phyloP scores from a whole-genome alignment of 805 yeast species.

The Metschnikowia sp. region DNA sequence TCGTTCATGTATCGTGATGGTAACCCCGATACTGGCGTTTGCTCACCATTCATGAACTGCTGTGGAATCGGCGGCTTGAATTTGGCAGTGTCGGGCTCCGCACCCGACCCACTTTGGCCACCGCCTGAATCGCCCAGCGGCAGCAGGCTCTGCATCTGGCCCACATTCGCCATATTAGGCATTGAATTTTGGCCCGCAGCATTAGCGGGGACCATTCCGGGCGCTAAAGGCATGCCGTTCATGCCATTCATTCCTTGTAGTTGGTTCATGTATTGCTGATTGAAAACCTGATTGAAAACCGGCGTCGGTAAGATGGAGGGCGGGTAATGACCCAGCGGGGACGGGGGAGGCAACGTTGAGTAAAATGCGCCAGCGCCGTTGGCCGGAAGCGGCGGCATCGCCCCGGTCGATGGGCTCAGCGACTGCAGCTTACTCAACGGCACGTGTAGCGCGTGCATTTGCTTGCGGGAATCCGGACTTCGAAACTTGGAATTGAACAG shows the following conservation, averaged over 20 bases:
- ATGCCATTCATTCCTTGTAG: conserved; percentile 2
- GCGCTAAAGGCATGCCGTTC: not conserved
- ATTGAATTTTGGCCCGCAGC: not conserved
- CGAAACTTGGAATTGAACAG: conserved; percentile 15
- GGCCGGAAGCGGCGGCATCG: conserved; percentile 37
- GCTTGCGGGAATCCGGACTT: conserved; percentile 16
- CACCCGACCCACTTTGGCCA: not conserved
- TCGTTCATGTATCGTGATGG: conserved; percentile 73
- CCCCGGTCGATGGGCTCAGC: conserved; percentile 36
- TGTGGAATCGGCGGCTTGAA: conserved; percentile 17
- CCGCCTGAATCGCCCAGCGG: conserved; percentile 3
- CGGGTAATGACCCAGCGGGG: conserved; percentile 21
- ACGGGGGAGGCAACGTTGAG: conserved; percentile 30
- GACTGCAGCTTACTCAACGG: conserved; percentile 40
- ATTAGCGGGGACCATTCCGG: not conserved
- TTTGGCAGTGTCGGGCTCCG: conserved; percentile 10
- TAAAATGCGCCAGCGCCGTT: conserved; percentile 17
- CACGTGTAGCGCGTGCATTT: conserved; percentile 26
- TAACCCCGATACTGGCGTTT: conserved; percentile 66
- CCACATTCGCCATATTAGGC: too few species aligned
- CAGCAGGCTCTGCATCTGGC: conserved; percentile 1
- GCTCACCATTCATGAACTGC: conserved; percentile 44
- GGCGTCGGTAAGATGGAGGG: conserved; percentile 28
- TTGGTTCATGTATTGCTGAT: conserved; percentile 20
- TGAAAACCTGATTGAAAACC: conserved; percentile 32